A percentile compares a stretch with the other conserved stretches of the same genome.
These are phyloP conservation scores for Neophaeococcomyces mojaviensis DNA, from an alignment of 2,329 filamentous ascomycete species.

Conservation along the genomic window DNA sequence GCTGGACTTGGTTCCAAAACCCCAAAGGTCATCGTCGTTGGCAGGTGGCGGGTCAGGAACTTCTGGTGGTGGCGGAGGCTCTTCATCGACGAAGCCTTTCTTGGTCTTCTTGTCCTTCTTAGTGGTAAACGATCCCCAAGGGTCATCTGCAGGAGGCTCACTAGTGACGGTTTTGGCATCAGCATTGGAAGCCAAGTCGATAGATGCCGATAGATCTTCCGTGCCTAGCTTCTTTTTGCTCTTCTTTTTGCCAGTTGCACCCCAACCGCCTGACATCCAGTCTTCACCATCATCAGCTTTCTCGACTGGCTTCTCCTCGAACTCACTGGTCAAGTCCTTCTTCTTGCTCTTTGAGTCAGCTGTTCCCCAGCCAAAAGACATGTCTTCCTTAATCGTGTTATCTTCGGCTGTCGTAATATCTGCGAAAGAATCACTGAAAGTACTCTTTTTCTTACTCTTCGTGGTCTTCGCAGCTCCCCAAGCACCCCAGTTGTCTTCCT, in stretches of 20 bases:
- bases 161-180: conserved; percentile 17
- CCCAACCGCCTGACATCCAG: conserved; percentile 29
- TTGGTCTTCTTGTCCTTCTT: conserved; percentile 24
- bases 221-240: conserved; percentile 31
- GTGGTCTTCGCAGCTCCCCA: conserved; percentile 26
- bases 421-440: conserved; percentile 15
- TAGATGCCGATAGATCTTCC: conserved; percentile 23
- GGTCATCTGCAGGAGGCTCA: conserved; percentile 23
- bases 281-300: conserved; percentile 30
- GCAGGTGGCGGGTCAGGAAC: conserved; percentile 17
- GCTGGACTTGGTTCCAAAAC: conserved; percentile 21
- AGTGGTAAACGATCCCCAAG: conserved; percentile 23
- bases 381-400: conserved; percentile 8
- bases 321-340: conserved; percentile 26
- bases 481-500: conserved; percentile 29
- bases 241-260: conserved; percentile 30
- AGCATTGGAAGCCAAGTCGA: conserved; percentile 21
- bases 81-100: conserved; percentile 17
- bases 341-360: conserved; percentile 37
- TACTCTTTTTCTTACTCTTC: conserved; percentile 26
- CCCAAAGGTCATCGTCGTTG: conserved; percentile 23
- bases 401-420: conserved; percentile 9
- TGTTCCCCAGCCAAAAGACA: conserved; percentile 20
- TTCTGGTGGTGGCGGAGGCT: conserved; percentile 15
- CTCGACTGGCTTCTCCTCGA: conserved; percentile 26